These are phyloP conservation scores for Leersia perrieri DNA, from an alignment of 176 grass and related monocot species.

Conservation along the genomic window DNA sequence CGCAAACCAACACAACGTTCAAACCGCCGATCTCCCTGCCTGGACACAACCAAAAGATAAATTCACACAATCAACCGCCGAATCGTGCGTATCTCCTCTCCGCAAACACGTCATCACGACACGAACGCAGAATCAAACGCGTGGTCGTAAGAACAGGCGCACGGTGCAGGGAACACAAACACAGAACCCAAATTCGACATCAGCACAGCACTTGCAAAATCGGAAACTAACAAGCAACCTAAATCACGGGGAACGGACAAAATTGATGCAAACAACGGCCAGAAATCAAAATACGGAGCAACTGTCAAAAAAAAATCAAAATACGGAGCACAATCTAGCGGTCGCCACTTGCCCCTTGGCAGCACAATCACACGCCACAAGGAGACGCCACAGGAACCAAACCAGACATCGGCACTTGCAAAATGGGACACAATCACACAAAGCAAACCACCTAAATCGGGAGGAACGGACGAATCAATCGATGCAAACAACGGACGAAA, in stretches of 20 bases:
- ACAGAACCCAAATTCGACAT: not conserved
- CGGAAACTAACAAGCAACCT: not conserved
- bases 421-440: not conserved
- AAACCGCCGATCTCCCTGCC: too few relatives aligned
- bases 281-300: not conserved
- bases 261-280: not conserved
- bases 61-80: too few relatives aligned
- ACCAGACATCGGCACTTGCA: too few relatives aligned
- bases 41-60: too few relatives aligned
- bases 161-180: not conserved
- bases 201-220: not conserved
- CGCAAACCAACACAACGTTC: too few relatives aligned
- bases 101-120: not conserved
- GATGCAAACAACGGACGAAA: not conserved
- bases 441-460: not conserved
- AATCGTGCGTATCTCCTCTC: not conserved
- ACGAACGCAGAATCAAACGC: not conserved
- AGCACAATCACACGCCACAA: not conserved
- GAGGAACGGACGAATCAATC: not conserved
- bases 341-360: not conserved
- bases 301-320: too few relatives aligned
- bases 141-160: too few relatives aligned
- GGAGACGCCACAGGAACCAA: too few relatives aligned
- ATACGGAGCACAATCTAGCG: too few relatives aligned
- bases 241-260: not conserved